Base-by-base conservation (phyloP, 1,284 basidiomycete species). In the Anthracocystis setariae region DNA sequence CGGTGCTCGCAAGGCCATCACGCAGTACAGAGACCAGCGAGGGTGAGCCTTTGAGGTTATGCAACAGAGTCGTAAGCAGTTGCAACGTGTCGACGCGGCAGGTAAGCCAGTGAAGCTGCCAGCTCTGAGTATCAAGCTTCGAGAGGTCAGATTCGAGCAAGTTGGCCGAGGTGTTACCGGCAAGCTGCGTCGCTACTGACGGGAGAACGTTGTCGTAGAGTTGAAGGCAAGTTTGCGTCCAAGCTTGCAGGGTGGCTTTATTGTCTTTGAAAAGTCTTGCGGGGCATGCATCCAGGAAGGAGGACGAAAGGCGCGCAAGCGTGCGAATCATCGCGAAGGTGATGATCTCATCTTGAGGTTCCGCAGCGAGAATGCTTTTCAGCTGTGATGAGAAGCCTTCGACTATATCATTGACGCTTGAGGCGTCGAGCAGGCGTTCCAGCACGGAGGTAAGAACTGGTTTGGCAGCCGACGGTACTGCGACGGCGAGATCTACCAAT, bases 351-450 rank as follows among this genome's bases (percentile, higher is more conserved):
- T 43, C 29, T 18, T 44, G 32, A 10, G 32, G 24, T 13, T 45
- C 40, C 3, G n/a, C 24, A 1, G 46, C 47, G 32, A 43, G 24
- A n/a, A 42, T 8, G 40, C 27, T n/a, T 15, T 27, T 27, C n/a
- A 72, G 44, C 37, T 62, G 58, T 4, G 43, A 35, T 18, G 51
- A 57, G 8, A 72, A 49, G 9, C 63, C 55, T 10, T 21, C 9
- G 21, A 72, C 29, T n/a, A 66, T 66, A 47, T 66, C 58, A 12
- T 62, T 57, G 17, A 54, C 54, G 32, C 42, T 60, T 10, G 58
- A 46, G 5, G 63, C 45, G 46, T 72, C 69, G 5, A 72, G 59
- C 10, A 72, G 54, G 12, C 69, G 69, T n/a, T 72, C 69, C n/a
- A 66, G 39, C 23, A 72, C 51, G 4, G 47, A 17, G 2, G 38